Evolutionary conservation across 2,329 filamentous ascomycete genomes (phyloP).

Genomic region (Aspergillus pseudoterreus): DNA sequence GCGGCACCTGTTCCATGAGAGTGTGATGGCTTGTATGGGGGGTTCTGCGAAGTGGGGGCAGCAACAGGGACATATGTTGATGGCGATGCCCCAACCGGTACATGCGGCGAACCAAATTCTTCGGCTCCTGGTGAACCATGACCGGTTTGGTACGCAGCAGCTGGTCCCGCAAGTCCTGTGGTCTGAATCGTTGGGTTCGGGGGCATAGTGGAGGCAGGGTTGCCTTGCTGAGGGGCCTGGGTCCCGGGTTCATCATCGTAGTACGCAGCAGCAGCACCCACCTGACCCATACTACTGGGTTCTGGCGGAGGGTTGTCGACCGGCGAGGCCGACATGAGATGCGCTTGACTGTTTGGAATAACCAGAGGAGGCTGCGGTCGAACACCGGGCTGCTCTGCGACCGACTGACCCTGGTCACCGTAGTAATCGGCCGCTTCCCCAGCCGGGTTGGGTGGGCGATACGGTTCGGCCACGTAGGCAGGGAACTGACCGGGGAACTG

Average conservation of each 20-base stretch:
- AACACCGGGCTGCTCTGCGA: conserved; percentile 57
- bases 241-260: conserved; percentile 35
- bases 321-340: conserved; percentile 53
- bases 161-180: conserved; percentile 27
- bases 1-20: conserved; percentile 31
- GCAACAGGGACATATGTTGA: conserved; percentile 18
- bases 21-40: conserved; percentile 23
- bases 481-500: conserved; percentile 60
- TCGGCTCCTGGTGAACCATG: conserved; percentile 22
- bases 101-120: conserved; percentile 17
- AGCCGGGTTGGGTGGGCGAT: conserved; percentile 44
- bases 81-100: conserved; percentile 13
- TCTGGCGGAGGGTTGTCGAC: conserved; percentile 54
- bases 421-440: conserved; percentile 62
- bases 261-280: conserved; percentile 55
- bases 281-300: conserved; percentile 49
- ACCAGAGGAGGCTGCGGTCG: conserved; percentile 51
- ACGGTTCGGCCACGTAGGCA: conserved; percentile 42
- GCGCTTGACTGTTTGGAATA: conserved; percentile 53
- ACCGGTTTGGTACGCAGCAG: conserved; percentile 43
- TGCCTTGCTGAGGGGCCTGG: conserved; percentile 10
- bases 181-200: conserved; percentile 27
- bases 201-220: conserved; percentile 18
- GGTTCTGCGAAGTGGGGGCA: neutral
- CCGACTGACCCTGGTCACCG: conserved; percentile 59